Percentiles rank a stretch among this genome's conserved stretches.
phyloP scores from a whole-genome alignment of 257 asterid species.

The Solanum corneliomulleri region DNA sequence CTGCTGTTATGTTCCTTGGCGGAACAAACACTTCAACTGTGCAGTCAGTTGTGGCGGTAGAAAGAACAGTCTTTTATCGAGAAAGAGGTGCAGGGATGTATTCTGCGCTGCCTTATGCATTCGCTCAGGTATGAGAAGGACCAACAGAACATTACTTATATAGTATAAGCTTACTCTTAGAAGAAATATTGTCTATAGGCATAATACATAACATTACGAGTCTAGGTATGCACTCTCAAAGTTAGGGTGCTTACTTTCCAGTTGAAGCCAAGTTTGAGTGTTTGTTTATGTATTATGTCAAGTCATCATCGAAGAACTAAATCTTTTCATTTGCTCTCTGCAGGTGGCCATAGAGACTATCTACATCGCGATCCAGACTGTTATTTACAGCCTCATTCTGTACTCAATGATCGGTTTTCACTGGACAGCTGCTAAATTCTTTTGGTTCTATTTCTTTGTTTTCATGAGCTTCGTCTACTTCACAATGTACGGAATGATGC shows the following conservation, averaged over 20 bases:
- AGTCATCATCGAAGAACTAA: not conserved
- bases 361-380: constrained; percentile 46
- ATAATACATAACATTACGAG: not conserved
- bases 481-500: constrained; percentile 79
- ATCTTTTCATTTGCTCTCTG: not conserved
- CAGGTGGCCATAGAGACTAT: constrained; percentile 67
- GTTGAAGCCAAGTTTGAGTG: not conserved
- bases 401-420: constrained; percentile 81
- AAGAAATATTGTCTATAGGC: not conserved
- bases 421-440: constrained; percentile 45
- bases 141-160: not conserved
- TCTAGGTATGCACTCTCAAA: not conserved
- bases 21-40: constrained; percentile 17
- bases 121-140: constrained; percentile 26
- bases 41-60: constrained; percentile 17
- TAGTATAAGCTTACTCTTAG: not conserved
- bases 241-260: not conserved
- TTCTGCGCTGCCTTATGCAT: constrained; percentile 21
- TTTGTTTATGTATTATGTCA: not conserved
- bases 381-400: constrained; percentile 55
- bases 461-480: constrained; percentile 73
- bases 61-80: constrained; percentile 6
- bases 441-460: constrained; percentile 68
- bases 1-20: constrained; percentile 18
- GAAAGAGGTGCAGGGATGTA: not conserved